Base-by-base conservation (phyloP, 164 flowering plant species). In the Warburgia ugandensis region DNA sequence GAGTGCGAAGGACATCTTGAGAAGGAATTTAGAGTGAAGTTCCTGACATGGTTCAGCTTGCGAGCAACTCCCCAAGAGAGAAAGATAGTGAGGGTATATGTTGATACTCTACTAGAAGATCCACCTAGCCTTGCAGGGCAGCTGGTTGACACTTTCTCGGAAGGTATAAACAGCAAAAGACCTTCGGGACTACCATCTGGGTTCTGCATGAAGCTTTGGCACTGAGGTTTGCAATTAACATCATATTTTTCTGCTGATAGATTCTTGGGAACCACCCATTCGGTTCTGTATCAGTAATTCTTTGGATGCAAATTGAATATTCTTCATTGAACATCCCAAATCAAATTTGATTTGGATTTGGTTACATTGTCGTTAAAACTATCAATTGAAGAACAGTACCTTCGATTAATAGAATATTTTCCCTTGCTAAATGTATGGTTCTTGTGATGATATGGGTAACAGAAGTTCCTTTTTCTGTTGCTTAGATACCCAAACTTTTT, bases 11-110 rank as follows among this genome's bases (percentile, higher is more conserved):
- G 99, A 6, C 81, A 84, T 30, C 62, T 94, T 0, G 87, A 77
- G 54, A 77, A 70, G 62, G 69, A 67, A 58, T 94, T 94, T 54
- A 64, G 99, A 59, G 81, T 74, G 69, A 89, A 86, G 54, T 89
- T 94, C 54, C 63, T 94, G 48, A 84, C 99, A 6, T 94, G 99
- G 99, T 89, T 80, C 67, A 84, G 94, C 67, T 65, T 94, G 58
- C 68, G 78, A 53, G 95, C 97, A 14, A 84, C 80, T 3, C 66
- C 72, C 0, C 78, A 81, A 47, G 94, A 94, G 62, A 66, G 76
- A 20, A 76, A 76, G 58, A 65, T 94, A 21, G 94, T 94, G 44
- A 86, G 73, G 48, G 87, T 79, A 12, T 94, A 76, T 55, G 73
- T 94, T 1, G 96, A 89, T 54, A 77, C 90, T 0, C 62, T 89